Evolutionary conservation across 2,329 filamentous ascomycete species (phyloP).

Genomic region (Leptodontidium sp.): DNA sequence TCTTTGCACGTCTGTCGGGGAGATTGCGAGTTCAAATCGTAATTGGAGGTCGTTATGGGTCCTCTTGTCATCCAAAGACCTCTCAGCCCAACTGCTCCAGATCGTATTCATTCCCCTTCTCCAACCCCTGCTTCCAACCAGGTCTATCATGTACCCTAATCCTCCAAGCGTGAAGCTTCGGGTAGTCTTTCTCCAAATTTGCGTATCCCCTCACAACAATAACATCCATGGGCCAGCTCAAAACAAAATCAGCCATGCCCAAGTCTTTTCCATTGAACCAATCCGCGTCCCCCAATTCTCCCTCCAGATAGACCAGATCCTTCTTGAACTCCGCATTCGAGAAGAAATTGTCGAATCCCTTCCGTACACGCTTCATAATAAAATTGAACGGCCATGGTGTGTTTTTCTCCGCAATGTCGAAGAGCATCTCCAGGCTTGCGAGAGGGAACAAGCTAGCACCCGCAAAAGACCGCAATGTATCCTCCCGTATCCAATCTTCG

Average conservation of each 20-base stretch:
- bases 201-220: constrained; percentile 45
- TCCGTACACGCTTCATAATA: constrained; percentile 33
- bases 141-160: constrained; percentile 42
- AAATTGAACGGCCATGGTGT: constrained; percentile 42
- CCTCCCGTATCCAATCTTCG: constrained; percentile 45
- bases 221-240: constrained; percentile 48
- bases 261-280: constrained; percentile 46
- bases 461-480: constrained; percentile 43
- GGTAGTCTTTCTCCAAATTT: constrained; percentile 45
- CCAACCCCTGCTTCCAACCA: constrained; percentile 45
- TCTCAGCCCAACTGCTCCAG: constrained; percentile 31
- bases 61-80: neutral
- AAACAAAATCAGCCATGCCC: constrained; percentile 48
- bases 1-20: neutral
- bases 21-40: neutral
- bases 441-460: constrained; percentile 40
- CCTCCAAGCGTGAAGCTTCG: constrained; percentile 47
- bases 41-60: neutral
- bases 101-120: constrained; percentile 48
- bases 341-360: constrained; percentile 32
- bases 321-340: constrained; percentile 39
- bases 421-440: constrained; percentile 40
- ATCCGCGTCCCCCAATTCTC: constrained; percentile 38
- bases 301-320: constrained; percentile 38
- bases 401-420: constrained; percentile 37